Conservation (phyloP, 169 alveolate genomes). For the Cryptosporidium felis region DNA sequence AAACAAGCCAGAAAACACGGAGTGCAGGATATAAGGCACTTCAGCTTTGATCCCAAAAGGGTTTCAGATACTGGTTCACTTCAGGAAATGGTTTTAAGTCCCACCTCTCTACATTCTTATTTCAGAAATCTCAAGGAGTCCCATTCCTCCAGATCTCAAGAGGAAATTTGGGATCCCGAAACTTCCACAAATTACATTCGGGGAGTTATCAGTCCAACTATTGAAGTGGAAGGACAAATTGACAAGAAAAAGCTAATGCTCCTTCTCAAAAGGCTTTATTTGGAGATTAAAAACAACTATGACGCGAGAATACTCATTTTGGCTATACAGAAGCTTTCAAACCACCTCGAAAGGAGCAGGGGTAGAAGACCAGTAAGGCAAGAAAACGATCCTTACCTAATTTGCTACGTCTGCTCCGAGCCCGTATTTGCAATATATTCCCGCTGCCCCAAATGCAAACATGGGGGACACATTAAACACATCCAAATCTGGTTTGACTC, state of each 20-base stretch:
- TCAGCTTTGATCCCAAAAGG: not conserved
- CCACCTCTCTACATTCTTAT: slow-evolving; percentile 14
- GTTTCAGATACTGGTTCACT: not conserved
- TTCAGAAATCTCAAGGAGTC: not conserved
- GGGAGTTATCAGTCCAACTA: not conserved
- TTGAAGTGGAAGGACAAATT: not conserved
- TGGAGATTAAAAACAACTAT: slow-evolving; percentile 33
- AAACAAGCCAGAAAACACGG: slow-evolving; percentile 4
- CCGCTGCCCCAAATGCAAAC: slow-evolving; percentile 25
- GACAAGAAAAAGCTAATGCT: not conserved
- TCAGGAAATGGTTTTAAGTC: not conserved
- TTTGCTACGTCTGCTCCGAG: slow-evolving; percentile 17
- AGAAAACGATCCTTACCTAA: not conserved
- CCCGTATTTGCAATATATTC: slow-evolving; percentile 53
- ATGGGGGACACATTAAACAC: slow-evolving; percentile 59
- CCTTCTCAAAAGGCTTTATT: not conserved
- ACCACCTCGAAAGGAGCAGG: not conserved
- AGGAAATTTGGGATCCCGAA: not conserved
- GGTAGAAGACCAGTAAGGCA: not conserved
- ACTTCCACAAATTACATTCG: not conserved
- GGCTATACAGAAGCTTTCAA: slow-evolving; percentile 10
- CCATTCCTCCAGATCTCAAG: not conserved
- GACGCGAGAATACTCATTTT: slow-evolving; percentile 14
- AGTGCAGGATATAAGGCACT: not conserved
- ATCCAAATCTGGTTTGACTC: slow-evolving; percentile 21